phyloP scores from a whole-genome alignment of 768 basidiomycete genomes.

The Russula griseocarnosa region DNA sequence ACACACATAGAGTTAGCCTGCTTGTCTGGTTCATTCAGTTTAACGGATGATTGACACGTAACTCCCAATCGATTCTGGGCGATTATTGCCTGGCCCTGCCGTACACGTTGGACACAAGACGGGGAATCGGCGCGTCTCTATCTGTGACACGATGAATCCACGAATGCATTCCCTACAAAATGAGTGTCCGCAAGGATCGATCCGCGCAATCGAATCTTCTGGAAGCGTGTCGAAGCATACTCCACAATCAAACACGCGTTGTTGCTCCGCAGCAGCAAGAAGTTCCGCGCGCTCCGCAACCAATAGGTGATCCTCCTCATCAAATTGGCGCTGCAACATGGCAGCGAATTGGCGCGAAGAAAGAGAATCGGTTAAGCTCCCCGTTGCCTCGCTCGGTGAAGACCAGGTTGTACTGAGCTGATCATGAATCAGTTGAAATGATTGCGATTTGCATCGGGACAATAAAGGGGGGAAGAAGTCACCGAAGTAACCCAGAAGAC shows the following conservation, averaged over 20 bases:
- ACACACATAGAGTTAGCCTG: not conserved
- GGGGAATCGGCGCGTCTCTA: slow-evolving; percentile 53
- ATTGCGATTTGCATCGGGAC: not conserved
- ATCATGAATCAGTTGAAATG: not conserved
- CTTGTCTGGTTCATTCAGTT: not conserved
- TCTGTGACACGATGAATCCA: slow-evolving; percentile 42
- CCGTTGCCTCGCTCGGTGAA: not conserved
- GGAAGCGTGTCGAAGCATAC: slow-evolving; percentile 53
- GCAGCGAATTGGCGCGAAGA: slow-evolving; percentile 9
- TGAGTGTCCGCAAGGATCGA: slow-evolving; percentile 47
- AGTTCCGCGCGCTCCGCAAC: slow-evolving; percentile 15
- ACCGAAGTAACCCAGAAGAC: slow-evolving; percentile 6
- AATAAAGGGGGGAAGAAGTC: not conserved
- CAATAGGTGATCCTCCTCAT: slow-evolving; percentile 17
- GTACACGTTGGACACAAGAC: slow-evolving; percentile 59
- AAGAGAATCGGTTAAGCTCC: not conserved
- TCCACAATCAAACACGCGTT: slow-evolving; percentile 44
- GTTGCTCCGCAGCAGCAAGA: slow-evolving; percentile 4
- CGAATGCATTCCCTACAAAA: slow-evolving; percentile 55
- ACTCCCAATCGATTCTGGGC: slow-evolving; percentile 35
- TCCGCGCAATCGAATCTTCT: slow-evolving; percentile 40
- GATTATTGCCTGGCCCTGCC: slow-evolving; percentile 27
- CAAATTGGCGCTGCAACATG: slow-evolving; percentile 17
- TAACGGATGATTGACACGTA: slow-evolving; percentile 22
- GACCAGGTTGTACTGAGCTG: slow-evolving; percentile 3